Base-by-base conservation (phyloP, 768 basidiomycete genomes). In the Phylloporus arenicola region DNA sequence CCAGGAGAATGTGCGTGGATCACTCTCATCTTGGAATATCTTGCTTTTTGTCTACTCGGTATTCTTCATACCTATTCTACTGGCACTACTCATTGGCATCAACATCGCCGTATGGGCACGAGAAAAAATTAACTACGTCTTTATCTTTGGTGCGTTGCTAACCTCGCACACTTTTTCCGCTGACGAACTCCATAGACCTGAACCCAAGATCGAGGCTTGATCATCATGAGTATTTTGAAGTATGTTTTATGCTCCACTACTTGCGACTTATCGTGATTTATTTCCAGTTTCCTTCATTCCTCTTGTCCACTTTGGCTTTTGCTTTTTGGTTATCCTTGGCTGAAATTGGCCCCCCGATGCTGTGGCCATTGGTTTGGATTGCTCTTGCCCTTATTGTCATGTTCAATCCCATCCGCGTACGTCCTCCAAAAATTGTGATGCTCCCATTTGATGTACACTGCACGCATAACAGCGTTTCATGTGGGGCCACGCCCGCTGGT, bases 311-410 rank as follows among this genome's bases (percentile, higher is more conserved):
- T 1, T 76, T 97, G 6, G 81, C 78, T 47, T 86, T 86, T 53
- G 81, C 86, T 24, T 92, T 92, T 64, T 92, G 84, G 83, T 73
- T 96, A 39, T 88, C 93, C 0, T 90, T 93, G 63, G 63, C 76
- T 37, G 75, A 75, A 34, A 71, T 90, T 19, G 88, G 85, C 13
- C 70, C 75, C 2, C 88, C 94, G 0, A 82, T 81, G 6, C 68
- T 81, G 2, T 98, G 88, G 84, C 88, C 88, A 0, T 67, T 89
- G 11, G 72, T 86, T 2, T 99, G 93, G 92, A 73, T 97, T 7
- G 76, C 75, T 1, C 75, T 90, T 46, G 68, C 78, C 3, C 59
- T 73, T 6, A 53, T 80, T 12, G 58, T 89, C 41, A 67, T 93
- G 59, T 64, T 92, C 48, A 81, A 93, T 64, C 96, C 96, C 1